Conservation (phyloP, 768 basidiomycete species). For the Termitomyces sp. region DNA sequence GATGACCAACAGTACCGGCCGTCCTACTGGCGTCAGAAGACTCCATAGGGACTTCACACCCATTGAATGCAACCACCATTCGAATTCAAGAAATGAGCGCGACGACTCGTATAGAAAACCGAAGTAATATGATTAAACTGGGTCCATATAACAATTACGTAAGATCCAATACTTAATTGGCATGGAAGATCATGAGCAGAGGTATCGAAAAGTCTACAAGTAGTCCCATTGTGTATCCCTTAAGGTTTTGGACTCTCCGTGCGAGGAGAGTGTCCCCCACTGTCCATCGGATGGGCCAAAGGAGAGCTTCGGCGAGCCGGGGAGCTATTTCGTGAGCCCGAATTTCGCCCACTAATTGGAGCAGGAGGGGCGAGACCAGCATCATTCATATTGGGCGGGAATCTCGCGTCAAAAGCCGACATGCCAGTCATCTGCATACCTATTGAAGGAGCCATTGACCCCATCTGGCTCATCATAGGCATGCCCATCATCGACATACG, state of each 20-base stretch:
- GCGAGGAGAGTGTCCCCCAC: conserved; percentile 22
- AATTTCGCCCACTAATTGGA: conserved; percentile 24
- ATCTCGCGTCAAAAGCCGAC: conserved; percentile 53
- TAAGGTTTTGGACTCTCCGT: conserved; percentile 29
- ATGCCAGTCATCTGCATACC: conserved; percentile 60
- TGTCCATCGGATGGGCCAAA: conserved; percentile 27
- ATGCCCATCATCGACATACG: conserved; percentile 81
- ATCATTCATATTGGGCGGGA: conserved; percentile 35
- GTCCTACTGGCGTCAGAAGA: conserved; percentile 86
- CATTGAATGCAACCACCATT: conserved; percentile 40
- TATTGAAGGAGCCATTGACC: conserved; percentile 26
- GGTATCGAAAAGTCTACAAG: conserved; percentile 1
- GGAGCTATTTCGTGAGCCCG: conserved; percentile 45
- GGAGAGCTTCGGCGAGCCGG: conserved; percentile 52
- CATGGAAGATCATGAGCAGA: neutral
- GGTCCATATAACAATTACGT: conserved; percentile 6
- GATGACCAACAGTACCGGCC: conserved; percentile 73
- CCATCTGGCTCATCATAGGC: conserved; percentile 49
- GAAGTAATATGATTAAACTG: neutral
- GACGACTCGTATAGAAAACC: neutral
- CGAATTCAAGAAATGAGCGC: neutral
- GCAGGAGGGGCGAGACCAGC: conserved; percentile 31
- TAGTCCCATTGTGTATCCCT: conserved; percentile 6
- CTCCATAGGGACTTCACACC: conserved; percentile 98
- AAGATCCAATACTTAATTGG: conserved; percentile 9